These are phyloP conservation scores for Leccinum solheimii DNA, from an alignment of 1,284 basidiomycete genomes.

Conservation along the genomic window DNA sequence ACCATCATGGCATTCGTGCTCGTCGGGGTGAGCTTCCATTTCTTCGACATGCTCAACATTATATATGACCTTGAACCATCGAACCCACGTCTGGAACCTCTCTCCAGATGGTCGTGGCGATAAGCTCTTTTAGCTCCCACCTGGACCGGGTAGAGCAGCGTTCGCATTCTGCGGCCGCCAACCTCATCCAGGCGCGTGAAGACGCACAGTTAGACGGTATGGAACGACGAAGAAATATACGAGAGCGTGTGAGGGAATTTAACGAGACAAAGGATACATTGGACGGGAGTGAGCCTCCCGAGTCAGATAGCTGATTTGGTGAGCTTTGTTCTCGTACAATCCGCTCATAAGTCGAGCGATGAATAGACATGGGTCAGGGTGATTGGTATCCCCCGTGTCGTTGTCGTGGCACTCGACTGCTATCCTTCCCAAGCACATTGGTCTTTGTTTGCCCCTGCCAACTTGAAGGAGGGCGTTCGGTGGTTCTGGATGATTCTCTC, in stretches of 20 bases:
- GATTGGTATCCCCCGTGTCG: not conserved
- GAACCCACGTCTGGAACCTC: not conserved
- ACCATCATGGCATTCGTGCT: slow-evolving; percentile 16
- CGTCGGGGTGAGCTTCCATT: slow-evolving; percentile 15
- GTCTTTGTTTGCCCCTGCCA: not conserved
- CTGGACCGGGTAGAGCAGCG: slow-evolving; percentile 26
- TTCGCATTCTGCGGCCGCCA: slow-evolving; percentile 40
- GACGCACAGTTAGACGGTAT: slow-evolving; percentile 44
- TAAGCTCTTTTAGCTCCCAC: slow-evolving; percentile 15
- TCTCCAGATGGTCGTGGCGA: slow-evolving; percentile 13
- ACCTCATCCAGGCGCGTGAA: slow-evolving; percentile 43
- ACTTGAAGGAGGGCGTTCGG: not conserved
- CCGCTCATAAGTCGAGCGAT: not conserved
- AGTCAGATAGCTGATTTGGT: slow-evolving; percentile 1
- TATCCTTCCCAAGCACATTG: not conserved
- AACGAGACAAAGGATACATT: slow-evolving; percentile 1
- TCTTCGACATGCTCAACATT: not conserved
- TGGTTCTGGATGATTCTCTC: not conserved
- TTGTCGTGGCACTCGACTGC: not conserved
- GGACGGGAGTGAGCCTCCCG: not conserved
- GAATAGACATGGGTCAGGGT: not conserved
- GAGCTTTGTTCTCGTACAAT: not conserved
- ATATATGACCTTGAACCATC: not conserved
- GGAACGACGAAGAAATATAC: slow-evolving; percentile 42
- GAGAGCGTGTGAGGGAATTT: slow-evolving; percentile 36